Conservation (phyloP, 257 asterid genomes). For the Fraxinus americana region DNA sequence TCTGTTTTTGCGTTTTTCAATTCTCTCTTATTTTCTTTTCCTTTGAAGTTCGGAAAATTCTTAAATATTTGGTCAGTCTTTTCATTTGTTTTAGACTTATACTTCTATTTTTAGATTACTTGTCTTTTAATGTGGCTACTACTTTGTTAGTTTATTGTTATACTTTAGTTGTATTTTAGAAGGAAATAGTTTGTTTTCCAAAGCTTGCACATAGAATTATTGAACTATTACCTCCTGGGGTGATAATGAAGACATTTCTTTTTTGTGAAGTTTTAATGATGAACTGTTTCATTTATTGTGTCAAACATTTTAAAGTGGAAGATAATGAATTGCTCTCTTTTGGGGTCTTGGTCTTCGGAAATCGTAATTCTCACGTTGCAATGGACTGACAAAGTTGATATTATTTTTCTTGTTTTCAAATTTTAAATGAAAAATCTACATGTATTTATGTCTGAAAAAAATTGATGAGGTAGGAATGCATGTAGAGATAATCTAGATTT, state of each 20-base stretch:
- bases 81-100: background rate
- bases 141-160: background rate
- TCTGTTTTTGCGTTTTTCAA: background rate
- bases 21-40: background rate
- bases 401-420: background rate
- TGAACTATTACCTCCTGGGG: background rate
- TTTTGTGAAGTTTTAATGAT: background rate
- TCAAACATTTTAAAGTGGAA: background rate
- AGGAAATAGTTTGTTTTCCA: background rate
- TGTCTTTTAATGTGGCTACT: background rate
- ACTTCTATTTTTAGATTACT: background rate
- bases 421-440: background rate
- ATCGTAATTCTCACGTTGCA: background rate
- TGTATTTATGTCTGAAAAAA: background rate
- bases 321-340: background rate
- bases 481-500: slow-evolving; percentile 4
- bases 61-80: background rate
- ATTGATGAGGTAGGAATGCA: background rate
- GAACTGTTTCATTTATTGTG: background rate
- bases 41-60: background rate
- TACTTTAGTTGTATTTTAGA: slow-evolving; percentile 2
- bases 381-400: too few relatives aligned
- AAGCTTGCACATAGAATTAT: background rate
- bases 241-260: background rate
- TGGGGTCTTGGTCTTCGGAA: slow-evolving; percentile 9